Conservation (phyloP, 345 rosid species). For the Gossypium arboreum region DNA sequence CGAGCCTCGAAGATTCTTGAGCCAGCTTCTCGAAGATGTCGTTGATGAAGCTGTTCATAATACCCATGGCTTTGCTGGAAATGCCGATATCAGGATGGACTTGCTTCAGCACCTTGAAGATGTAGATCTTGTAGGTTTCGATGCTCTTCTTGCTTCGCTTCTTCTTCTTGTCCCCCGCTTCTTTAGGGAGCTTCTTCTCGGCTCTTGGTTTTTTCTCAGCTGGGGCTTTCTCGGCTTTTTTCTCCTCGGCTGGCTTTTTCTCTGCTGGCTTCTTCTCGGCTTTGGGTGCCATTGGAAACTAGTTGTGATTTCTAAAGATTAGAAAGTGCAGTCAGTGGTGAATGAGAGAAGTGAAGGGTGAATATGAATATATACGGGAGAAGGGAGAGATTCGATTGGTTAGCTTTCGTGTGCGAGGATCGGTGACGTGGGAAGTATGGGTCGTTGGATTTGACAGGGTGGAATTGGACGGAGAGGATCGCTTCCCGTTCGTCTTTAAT, state of each 20-base stretch:
- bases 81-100: slow-evolving; percentile 40
- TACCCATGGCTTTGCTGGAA: slow-evolving; percentile 37
- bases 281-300: slow-evolving; percentile 29
- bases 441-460: background rate
- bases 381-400: background rate
- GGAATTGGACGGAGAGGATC: slow-evolving; percentile 28
- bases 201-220: slow-evolving; percentile 39
- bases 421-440: slow-evolving; percentile 21
- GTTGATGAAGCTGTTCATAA: slow-evolving; percentile 33
- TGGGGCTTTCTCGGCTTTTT: slow-evolving; percentile 25
- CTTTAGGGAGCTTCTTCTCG: slow-evolving; percentile 33
- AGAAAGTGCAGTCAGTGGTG: background rate
- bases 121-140: slow-evolving; percentile 43
- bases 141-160: slow-evolving; percentile 31
- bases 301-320: background rate
- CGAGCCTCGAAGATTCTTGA: slow-evolving; percentile 29
- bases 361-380: slow-evolving; percentile 9
- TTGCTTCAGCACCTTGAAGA: slow-evolving; percentile 41
- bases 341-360: background rate
- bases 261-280: slow-evolving; percentile 32
- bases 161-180: slow-evolving; percentile 35
- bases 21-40: slow-evolving; percentile 42
- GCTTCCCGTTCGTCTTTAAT: background rate
- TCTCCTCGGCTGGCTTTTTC: slow-evolving; percentile 18
- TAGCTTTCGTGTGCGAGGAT: background rate